Conservation (phyloP, 1,284 basidiomycete genomes). For the Quambalaria eucalypti region DNA sequence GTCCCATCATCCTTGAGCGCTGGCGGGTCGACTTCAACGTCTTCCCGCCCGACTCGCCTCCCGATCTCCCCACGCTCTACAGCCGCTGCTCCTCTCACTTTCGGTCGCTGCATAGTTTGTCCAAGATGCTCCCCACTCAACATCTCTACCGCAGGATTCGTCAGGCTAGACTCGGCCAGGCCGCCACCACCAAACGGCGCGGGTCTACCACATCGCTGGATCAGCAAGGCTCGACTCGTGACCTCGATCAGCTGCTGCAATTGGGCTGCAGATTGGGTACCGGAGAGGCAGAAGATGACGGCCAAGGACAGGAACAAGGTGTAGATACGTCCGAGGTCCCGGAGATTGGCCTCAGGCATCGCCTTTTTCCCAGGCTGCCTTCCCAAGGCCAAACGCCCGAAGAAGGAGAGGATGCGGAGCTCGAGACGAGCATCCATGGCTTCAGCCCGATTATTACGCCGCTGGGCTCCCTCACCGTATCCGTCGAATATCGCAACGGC, state of each 20-base stretch:
- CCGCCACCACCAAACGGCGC: neutral
- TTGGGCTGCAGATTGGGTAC: conserved; percentile 13
- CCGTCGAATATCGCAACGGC: neutral
- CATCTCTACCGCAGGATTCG: neutral
- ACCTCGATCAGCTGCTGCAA: neutral
- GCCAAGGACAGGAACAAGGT: too few relatives aligned
- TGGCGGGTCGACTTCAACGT: conserved; percentile 1
- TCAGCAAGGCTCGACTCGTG: neutral
- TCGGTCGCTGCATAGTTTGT: neutral
- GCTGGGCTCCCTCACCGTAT: neutral
- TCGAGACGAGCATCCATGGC: neutral
- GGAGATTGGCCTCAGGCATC: conserved; percentile 2
- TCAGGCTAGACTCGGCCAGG: neutral
- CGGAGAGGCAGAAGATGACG: conserved; percentile 41
- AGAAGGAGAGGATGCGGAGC: neutral
- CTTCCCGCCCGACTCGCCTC: neutral
- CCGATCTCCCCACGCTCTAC: neutral
- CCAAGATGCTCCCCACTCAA: neutral
- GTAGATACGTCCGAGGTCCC: too few relatives aligned
- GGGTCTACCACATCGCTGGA: neutral
- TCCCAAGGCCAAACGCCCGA: too few relatives aligned
- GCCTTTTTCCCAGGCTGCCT: too few relatives aligned
- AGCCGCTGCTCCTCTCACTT: neutral
- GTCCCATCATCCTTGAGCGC: neutral
- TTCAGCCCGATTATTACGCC: neutral